Conservation (phyloP, 2,329 filamentous ascomycete genomes). For the Alternaria arbusti region DNA sequence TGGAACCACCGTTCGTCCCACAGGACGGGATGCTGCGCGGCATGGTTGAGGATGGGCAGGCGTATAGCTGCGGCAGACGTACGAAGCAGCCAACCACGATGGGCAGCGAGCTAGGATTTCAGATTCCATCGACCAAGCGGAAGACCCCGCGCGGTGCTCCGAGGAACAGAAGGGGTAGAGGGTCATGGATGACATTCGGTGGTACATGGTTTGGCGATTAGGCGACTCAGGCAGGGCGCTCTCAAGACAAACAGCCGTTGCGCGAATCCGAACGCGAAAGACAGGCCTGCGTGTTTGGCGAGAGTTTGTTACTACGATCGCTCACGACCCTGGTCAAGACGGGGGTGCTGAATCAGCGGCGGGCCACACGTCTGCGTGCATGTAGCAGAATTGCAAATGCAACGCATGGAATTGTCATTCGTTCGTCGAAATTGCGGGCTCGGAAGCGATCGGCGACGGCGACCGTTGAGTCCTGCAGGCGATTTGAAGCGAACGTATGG, state of each 20-base stretch:
- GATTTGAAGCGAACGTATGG: slow-evolving; percentile 19
- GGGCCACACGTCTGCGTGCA: background rate
- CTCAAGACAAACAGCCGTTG: slow-evolving; percentile 10
- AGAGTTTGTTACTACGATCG: slow-evolving; percentile 16
- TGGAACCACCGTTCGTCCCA: slow-evolving; percentile 49
- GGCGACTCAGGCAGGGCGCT: slow-evolving; percentile 8
- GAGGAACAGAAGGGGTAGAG: slow-evolving; percentile 9
- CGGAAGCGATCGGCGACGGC: slow-evolving; percentile 26
- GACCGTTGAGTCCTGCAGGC: slow-evolving; percentile 30
- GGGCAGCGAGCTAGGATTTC: background rate
- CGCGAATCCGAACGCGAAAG: slow-evolving; percentile 22
- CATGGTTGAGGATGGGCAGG: slow-evolving; percentile 26
- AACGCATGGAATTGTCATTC: background rate
- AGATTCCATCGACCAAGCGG: slow-evolving; percentile 9
- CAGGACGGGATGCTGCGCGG: slow-evolving; percentile 35
- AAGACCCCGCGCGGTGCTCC: slow-evolving; percentile 6
- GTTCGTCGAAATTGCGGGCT: slow-evolving; percentile 9
- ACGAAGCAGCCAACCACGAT: slow-evolving; percentile 8
- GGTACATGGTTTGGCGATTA: slow-evolving; percentile 13
- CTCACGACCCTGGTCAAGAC: slow-evolving; percentile 2
- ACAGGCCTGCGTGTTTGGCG: slow-evolving; percentile 6
- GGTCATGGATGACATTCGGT: slow-evolving; percentile 9
- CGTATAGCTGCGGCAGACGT: slow-evolving; percentile 36
- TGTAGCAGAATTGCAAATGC: slow-evolving; percentile 1
- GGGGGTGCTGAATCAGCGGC: slow-evolving; percentile 19